Base-by-base conservation (phyloP, 176 grass and related monocot genomes). In the Ensete glaucum region DNA sequence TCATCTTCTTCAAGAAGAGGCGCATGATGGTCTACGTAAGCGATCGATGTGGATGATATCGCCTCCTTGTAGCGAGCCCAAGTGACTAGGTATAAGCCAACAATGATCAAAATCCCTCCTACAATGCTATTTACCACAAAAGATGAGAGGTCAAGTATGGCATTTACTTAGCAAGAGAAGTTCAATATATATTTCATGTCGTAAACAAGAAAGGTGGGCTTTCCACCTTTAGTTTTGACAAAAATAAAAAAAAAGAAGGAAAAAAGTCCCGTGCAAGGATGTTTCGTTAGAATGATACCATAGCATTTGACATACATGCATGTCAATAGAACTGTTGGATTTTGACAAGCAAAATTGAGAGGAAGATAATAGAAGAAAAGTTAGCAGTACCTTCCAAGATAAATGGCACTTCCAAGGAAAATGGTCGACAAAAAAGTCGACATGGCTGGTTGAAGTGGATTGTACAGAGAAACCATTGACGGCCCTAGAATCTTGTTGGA, bases 401-500 rank as follows among this genome's bases (percentile, higher is more conserved):
- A 98, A 79, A 93, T 87, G 64, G 90, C 84, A 73, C 88, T 98
- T 82, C 94, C 86, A 54, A 98, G 85, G 79, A 98, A 92, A 64
- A 93, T 34, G 62, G 76, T 83, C 25, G 90, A 91, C 71, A 98
- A 82, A 51, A 98, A n/a, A 78, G 90, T 88, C 77, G 90, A 85
- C 16, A 89, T 75, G 58, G 90, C 71, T 78, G 94, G 94, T 70
- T 93, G 94, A 62, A 98, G 90, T 49, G 94, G 94, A 70, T 79
- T 93, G 77, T 97, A 93, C 26, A 97, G 69, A 75, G 94, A 84
- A 72, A 98, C 90, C 75, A 98, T 85, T 77, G 88, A 80, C 80
- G 94, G 94, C 54, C 94, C 94, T 72, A 93, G 16, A 85, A 91
- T 89, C 83, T 98, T 93, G 76, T 93, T 98, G 75, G 88, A 87